These are phyloP conservation scores for Cajanus cajan DNA, from an alignment of 306 rosid genomes.

Conservation along the genomic window DNA sequence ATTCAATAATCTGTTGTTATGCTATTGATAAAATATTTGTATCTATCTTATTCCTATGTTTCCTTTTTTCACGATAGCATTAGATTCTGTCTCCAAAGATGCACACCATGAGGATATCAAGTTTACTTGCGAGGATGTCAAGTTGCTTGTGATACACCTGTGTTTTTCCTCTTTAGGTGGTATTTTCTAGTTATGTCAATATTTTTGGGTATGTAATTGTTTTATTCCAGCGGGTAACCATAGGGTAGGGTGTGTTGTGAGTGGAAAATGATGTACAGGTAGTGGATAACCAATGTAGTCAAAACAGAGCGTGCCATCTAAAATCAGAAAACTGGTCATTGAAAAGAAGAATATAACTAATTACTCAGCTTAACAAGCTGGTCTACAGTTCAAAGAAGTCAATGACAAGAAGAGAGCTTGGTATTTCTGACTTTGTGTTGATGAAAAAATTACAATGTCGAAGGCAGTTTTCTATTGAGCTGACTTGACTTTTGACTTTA, in stretches of 20 bases:
- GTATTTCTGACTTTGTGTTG: background rate
- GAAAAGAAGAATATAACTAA: background rate
- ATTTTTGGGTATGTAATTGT: background rate
- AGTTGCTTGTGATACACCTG: background rate
- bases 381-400: background rate
- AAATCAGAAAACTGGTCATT: background rate
- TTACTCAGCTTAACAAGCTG: background rate
- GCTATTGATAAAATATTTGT: background rate
- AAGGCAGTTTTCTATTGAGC: background rate
- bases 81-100: background rate
- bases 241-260: background rate
- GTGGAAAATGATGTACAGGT: background rate
- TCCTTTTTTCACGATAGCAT: background rate
- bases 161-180: background rate
- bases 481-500: background rate
- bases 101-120: slow-evolving; percentile 11
- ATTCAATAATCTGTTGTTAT: no score
- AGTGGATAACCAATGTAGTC: background rate
- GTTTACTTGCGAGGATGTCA: no score
- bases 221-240: background rate
- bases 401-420: background rate
- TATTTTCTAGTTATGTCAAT: background rate
- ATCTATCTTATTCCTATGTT: background rate
- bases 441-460: background rate
- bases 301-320: background rate